Conservation (phyloP, 768 basidiomycete genomes). For the Sarcodon aspratus region DNA sequence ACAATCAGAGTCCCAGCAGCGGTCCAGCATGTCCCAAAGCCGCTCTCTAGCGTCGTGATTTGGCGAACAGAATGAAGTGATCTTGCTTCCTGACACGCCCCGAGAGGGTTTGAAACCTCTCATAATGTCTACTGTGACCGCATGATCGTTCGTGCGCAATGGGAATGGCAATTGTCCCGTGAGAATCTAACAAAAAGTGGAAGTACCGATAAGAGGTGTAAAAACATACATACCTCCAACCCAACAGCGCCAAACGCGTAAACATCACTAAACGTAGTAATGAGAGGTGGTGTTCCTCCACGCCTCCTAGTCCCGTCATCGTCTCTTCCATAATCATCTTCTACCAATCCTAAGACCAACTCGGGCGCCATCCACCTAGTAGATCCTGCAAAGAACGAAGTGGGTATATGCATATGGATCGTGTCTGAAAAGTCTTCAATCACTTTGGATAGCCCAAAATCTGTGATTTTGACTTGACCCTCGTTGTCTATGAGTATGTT, state of each 20-base stretch:
- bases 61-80: too few relatives aligned
- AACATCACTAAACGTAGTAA: slow-evolving; percentile 45
- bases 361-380: slow-evolving; percentile 45
- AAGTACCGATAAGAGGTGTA: neutral
- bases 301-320: too few relatives aligned
- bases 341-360: slow-evolving; percentile 35
- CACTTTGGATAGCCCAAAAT: slow-evolving; percentile 51
- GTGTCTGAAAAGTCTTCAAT: slow-evolving; percentile 37
- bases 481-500: slow-evolving; percentile 46
- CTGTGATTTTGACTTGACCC: slow-evolving; percentile 43
- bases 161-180: slow-evolving; percentile 42
- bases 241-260: slow-evolving; percentile 51
- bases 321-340: slow-evolving; percentile 24
- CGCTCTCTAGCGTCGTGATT: too few relatives aligned
- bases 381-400: slow-evolving; percentile 22
- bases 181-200: slow-evolving; percentile 26
- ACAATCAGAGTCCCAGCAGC: neutral
- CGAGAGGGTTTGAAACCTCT: slow-evolving; percentile 36
- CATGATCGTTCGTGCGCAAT: slow-evolving; percentile 40
- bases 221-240: slow-evolving; percentile 33
- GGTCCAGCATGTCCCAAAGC: neutral
- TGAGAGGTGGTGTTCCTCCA: slow-evolving; percentile 17
- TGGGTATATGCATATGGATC: slow-evolving; percentile 16
- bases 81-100: slow-evolving; percentile 10
- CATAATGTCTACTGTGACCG: slow-evolving; percentile 44